A percentile compares a stretch with the other conserved stretches of the same genome.
Conservation (phyloP, 2,329 filamentous ascomycete species). For the Neofusicoccum umdonicola region DNA sequence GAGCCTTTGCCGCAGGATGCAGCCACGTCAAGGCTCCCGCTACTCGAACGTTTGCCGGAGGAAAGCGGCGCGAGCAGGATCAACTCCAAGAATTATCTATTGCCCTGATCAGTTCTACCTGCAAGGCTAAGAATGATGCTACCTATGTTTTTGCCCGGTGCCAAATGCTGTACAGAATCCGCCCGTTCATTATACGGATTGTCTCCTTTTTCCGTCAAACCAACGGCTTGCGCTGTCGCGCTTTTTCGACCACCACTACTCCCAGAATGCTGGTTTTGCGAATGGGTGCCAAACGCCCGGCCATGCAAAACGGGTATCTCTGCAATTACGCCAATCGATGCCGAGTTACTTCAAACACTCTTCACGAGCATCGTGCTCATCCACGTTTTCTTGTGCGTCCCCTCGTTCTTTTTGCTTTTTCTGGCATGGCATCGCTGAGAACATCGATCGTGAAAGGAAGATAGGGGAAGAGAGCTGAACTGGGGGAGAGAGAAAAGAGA, state of each 20-base stretch:
- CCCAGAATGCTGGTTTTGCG: slow-evolving; percentile 5
- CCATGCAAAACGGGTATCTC: slow-evolving; percentile 17
- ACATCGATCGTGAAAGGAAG: background rate
- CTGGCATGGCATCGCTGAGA: background rate
- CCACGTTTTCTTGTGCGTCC: background rate
- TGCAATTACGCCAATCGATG: slow-evolving; percentile 16
- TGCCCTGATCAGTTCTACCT: slow-evolving; percentile 15
- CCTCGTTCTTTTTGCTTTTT: background rate
- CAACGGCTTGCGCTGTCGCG: background rate
- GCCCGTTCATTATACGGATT: slow-evolving; percentile 10
- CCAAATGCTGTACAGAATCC: slow-evolving; percentile 3
- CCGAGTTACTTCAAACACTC: background rate
- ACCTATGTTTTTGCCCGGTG: background rate
- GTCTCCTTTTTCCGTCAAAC: background rate
- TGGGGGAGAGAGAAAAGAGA: background rate
- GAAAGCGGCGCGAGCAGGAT: background rate
- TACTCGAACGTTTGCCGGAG: too few species aligned
- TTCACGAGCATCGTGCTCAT: background rate
- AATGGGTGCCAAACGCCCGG: slow-evolving; percentile 13
- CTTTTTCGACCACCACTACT: slow-evolving; percentile 1
- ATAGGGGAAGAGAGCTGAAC: background rate
- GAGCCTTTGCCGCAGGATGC: too few species aligned
- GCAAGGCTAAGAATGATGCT: slow-evolving; percentile 9
- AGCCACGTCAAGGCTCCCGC: too few species aligned
- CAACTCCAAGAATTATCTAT: background rate